Conservation (phyloP, 805 yeast species). For the Maudiozyma pseudohumilis region DNA sequence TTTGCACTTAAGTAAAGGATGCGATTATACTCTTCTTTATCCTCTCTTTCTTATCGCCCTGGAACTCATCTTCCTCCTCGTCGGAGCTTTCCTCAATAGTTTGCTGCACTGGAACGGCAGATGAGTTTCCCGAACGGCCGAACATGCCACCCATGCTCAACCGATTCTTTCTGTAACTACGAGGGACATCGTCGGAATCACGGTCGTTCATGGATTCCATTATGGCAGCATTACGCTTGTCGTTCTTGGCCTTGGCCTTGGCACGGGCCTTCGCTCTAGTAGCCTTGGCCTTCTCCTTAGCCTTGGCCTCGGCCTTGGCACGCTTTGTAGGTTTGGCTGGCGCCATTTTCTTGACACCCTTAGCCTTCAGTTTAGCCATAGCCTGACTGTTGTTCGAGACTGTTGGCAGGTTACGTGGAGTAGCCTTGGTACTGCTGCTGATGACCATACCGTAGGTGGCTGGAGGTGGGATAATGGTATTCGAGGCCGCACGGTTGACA, state of each 20-base stretch:
- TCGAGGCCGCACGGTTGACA: too few relatives aligned
- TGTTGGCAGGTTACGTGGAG: too few relatives aligned
- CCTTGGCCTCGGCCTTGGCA: not conserved
- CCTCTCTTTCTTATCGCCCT: too few relatives aligned
- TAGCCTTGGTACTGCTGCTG: too few relatives aligned
- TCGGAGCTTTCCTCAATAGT: not conserved
- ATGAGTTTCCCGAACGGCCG: too few relatives aligned
- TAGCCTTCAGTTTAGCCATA: not conserved
- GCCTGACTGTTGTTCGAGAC: not conserved
- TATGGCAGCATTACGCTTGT: not conserved
- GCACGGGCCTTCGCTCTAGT: not conserved
- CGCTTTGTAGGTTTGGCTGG: not conserved
- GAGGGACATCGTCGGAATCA: too few relatives aligned
- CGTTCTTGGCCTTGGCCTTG: not conserved
- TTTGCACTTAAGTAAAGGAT: not conserved
- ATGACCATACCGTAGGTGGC: too few relatives aligned
- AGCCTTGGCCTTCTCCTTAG: not conserved
- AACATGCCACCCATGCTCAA: constrained; percentile 1
- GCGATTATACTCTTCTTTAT: not conserved
- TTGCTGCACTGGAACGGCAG: too few relatives aligned
- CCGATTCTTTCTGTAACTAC: too few relatives aligned
- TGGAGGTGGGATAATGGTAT: too few relatives aligned
- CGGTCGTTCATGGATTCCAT: too few relatives aligned
- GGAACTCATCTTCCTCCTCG: not conserved
- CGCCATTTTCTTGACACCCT: not conserved